phyloP scores from a whole-genome alignment of 805 yeast species.

The Zygosaccharomyces bisporus region DNA sequence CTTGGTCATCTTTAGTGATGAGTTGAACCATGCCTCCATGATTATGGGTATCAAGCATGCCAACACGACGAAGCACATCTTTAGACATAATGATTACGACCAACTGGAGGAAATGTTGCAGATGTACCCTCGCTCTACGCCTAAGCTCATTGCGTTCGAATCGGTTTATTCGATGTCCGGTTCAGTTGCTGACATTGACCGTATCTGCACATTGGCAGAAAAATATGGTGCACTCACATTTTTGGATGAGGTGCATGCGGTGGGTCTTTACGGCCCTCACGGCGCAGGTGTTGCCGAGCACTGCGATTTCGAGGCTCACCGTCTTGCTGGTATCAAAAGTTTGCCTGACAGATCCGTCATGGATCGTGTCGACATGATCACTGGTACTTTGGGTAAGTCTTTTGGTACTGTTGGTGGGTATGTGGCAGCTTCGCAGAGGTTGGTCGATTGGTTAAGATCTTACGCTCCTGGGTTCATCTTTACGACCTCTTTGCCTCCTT shows the following conservation, averaged over 20 bases:
- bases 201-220: constrained; percentile 92
- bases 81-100: constrained; percentile 82
- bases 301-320: constrained; percentile 79
- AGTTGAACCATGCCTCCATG: constrained; percentile 96
- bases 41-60: constrained; percentile 93
- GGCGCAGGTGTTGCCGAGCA: constrained; percentile 99
- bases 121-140: constrained; percentile 77
- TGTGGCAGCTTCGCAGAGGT: constrained; percentile 77
- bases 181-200: constrained; percentile 88
- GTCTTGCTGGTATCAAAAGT: constrained; percentile 57
- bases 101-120: constrained; percentile 80
- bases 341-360: constrained; percentile 49
- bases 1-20: constrained; percentile 89
- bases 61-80: constrained; percentile 79
- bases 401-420: constrained; percentile 98
- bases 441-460: constrained; percentile 94
- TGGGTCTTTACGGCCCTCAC: constrained; percentile 98
- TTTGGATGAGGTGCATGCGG: constrained; percentile 98
- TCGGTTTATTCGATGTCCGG: constrained; percentile 99
- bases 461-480: constrained; percentile 97
- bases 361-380: constrained; percentile 92
- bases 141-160: constrained; percentile 95
- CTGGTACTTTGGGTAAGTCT: constrained; percentile 97
- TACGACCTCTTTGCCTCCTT: constrained; percentile 96
- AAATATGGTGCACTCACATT: constrained; percentile 97